A percentile compares a stretch with the other conserved stretches of the same genome.
phyloP scores from a whole-genome alignment of 2,329 filamentous ascomycete species.

The Epichloe elymi region DNA sequence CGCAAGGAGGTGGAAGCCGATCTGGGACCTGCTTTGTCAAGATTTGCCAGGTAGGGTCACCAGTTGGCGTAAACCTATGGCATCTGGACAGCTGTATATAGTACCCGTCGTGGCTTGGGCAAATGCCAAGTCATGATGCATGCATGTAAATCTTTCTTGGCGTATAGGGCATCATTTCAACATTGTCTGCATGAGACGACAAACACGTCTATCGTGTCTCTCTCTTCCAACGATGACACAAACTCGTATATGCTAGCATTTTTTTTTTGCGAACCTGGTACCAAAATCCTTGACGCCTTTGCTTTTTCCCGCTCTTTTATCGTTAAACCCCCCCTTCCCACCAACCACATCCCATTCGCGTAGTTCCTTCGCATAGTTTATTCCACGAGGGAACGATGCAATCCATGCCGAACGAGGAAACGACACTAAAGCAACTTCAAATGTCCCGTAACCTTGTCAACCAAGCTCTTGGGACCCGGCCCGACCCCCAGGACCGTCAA shows the following conservation, averaged over 20 bases:
- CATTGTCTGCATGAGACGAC: neutral
- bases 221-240: neutral
- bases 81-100: slow-evolving; percentile 4
- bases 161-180: neutral
- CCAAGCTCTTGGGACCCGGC: slow-evolving; percentile 69
- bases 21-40: slow-evolving; percentile 70
- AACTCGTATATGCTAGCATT: neutral
- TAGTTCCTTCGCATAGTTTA: no score
- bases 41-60: slow-evolving; percentile 66
- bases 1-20: slow-evolving; percentile 53
- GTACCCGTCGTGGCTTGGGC: slow-evolving; percentile 7
- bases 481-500: slow-evolving; percentile 75
- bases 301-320: neutral
- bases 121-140: neutral
- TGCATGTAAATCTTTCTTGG: neutral
- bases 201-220: neutral
- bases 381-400: no score
- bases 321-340: neutral
- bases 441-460: slow-evolving; percentile 74
- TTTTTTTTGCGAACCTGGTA: neutral
- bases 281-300: neutral
- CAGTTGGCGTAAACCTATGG: slow-evolving; percentile 26
- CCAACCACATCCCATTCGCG: no score
- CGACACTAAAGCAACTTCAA: slow-evolving; percentile 62
- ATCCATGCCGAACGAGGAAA: neutral